phyloP scores from a whole-genome alignment of 2,329 filamentous ascomycete genomes.

The Colletotrichum sp. region DNA sequence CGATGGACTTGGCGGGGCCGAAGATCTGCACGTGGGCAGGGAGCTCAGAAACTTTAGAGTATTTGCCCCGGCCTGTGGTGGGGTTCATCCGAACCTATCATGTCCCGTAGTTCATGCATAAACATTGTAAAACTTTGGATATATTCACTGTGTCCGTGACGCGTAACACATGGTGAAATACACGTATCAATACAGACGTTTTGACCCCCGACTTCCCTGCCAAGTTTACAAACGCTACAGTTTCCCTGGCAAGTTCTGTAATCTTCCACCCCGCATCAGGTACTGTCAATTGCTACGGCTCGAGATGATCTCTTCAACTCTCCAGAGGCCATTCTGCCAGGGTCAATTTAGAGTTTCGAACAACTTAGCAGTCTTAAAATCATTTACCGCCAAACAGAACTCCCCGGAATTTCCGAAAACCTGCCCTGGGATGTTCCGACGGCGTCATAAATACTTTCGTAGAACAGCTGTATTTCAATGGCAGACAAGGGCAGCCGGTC shows the following conservation, averaged over 20 bases:
- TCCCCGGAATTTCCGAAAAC: neutral
- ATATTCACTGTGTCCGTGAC: neutral
- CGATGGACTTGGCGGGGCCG: too few relatives aligned
- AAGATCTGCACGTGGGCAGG: neutral
- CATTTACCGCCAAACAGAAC: neutral
- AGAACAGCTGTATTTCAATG: neutral
- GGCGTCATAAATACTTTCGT: too few relatives aligned
- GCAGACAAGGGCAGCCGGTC: neutral
- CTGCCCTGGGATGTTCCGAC: neutral
- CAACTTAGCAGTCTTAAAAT: neutral
- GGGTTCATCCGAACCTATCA: neutral
- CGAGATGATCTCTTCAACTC: neutral
- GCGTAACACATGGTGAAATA: neutral
- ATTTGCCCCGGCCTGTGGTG: neutral
- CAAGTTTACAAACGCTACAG: neutral
- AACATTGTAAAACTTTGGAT: neutral
- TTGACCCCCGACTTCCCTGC: neutral
- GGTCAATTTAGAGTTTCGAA: neutral
- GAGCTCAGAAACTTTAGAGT: neutral
- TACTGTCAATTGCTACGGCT: neutral
- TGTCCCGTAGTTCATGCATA: neutral
- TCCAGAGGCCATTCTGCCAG: neutral
- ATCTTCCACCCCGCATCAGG: neutral
- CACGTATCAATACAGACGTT: neutral
- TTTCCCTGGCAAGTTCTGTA: neutral